Base-by-base conservation (phyloP, 768 basidiomycete genomes). In the Pleurotus giganteus region DNA sequence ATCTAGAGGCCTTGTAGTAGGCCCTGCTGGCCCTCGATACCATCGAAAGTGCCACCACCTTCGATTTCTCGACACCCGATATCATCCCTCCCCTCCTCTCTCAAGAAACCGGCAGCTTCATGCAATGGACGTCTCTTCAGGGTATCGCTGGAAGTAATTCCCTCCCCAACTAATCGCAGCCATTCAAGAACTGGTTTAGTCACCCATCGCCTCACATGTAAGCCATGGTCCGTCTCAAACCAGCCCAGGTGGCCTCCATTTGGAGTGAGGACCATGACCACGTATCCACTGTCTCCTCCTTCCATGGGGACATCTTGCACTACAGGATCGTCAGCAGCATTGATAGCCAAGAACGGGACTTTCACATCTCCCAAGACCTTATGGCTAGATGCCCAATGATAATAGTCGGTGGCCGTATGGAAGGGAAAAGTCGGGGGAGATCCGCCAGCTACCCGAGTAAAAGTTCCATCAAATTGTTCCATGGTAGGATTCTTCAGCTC, bases 201-300 rank as follows among this genome's bases (percentile, higher is more conserved):
- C 47, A 87, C 75, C 89, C 89, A 91, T 50, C 89, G 73, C 57
- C 76, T 74, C 9, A 76, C 66, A 41, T 67, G 66, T 12, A 69
- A 66, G 1, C 60, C 64, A 23, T 66, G 64, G 32, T 74, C 74
- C 26, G 75, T 68, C 68, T 88, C 80, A 61, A 91, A 91, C 90
- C 90, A 95, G 32, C 92, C 92, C 12, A 93, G 75, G 71, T 92
- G 90, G 0, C 90, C 89, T 1, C 89, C 91, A 19, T 74, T 69
- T 27, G 73, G 67, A 0, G 91, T 91, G 44, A 86, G 63, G 19
- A 73, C 83, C 71, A 86, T 82, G 2, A 81, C 73, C 12, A 85
- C 78, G 63, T 78, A 78, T 4, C 73, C 73, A 59, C 81, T 83
- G 23, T 74, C 76, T 54, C 73, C 76, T 5, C 74, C 75, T 55